A percentile compares a stretch with the other conserved stretches of the same genome.
Evolutionary conservation across 345 rosid species (phyloP).

Genomic region (Anastatica hierochuntica): DNA sequence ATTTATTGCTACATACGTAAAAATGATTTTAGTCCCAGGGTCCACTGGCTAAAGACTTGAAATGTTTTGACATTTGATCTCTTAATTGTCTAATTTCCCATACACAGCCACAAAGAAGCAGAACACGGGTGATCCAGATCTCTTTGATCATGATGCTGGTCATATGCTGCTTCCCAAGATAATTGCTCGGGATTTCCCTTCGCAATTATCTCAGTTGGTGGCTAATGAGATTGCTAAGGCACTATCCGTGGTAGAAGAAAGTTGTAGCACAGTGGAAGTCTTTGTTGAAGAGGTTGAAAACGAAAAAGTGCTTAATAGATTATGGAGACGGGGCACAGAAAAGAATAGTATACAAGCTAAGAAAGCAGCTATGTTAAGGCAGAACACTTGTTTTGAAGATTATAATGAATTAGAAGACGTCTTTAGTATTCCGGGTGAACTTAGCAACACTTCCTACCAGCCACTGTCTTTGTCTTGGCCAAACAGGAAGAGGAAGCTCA

Average conservation of each 20-base stretch:
- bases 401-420: constrained; percentile 34
- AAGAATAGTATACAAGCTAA: constrained; percentile 44
- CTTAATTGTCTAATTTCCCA: constrained; percentile 4
- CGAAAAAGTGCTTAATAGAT: constrained; percentile 25
- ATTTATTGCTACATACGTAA: not conserved
- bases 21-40: not conserved
- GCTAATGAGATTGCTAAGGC: constrained; percentile 57
- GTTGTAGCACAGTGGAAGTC: constrained; percentile 22
- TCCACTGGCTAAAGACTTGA: not conserved
- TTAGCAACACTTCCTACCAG: constrained; percentile 35
- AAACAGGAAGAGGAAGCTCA: constrained; percentile 38
- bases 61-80: constrained; percentile 4
- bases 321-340: constrained; percentile 28
- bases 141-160: constrained; percentile 51
- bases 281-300: constrained; percentile 35
- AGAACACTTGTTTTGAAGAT: constrained; percentile 41
- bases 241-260: constrained; percentile 39
- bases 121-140: constrained; percentile 19
- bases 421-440: constrained; percentile 21
- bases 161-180: constrained; percentile 53
- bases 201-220: constrained; percentile 58
- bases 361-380: constrained; percentile 68
- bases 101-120: constrained; percentile 33
- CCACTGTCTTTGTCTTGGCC: constrained; percentile 32
- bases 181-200: constrained; percentile 63